Evolutionary conservation across 1,139 yeast species (phyloP), one percentile per base, ranked within the genome.

Genomic region (Yamadazyma epiphylla): DNA sequence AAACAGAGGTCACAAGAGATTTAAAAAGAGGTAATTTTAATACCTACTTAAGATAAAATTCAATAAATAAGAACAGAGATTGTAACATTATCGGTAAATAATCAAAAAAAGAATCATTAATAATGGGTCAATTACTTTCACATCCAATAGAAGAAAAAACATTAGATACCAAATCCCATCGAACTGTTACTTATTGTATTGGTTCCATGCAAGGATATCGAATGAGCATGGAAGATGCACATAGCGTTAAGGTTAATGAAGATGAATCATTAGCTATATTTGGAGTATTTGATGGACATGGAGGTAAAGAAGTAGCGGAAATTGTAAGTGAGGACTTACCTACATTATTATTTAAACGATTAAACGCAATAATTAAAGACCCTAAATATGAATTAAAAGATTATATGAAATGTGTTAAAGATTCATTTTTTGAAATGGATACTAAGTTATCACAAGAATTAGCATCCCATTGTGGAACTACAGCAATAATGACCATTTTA

Each of bases 171-270:
- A 59, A 59, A 31, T 58, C 58, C 24, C 70, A 68, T 38, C 56
- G 59, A 16, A 55, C 64, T 19, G 55, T 78, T 29, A 67, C 79
- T 14, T 80, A 79, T 47, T 70, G 80, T 32, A 63, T 82, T 6
- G 91, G 89, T 2, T 73, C 84, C 22, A 82, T 83, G 86, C 89
- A 82, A 49, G 91, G 94, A 3, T 82, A 81, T 53, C 56, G 94
- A 30, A 61, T 77, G 51, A 68, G 82, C 8, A 85, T 82, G 79
- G 94, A 83, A 47, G 94, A 83, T 54, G 85, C 89, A 4, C 85
- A 78, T 51, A 69, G 70, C 54, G 60, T 70, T 31, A 52, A 50
- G 41, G 49, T 70, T 25, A 60, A 59, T 37, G 70, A 63, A 37
- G 61, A 60, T 42, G 73, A 67, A 41, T 36, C 53, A 25, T 48